Percentiles rank a stretch among this genome's conserved stretches.
phyloP scores from a whole-genome alignment of 176 grass and related monocot genomes.

The Juncus effusus region DNA sequence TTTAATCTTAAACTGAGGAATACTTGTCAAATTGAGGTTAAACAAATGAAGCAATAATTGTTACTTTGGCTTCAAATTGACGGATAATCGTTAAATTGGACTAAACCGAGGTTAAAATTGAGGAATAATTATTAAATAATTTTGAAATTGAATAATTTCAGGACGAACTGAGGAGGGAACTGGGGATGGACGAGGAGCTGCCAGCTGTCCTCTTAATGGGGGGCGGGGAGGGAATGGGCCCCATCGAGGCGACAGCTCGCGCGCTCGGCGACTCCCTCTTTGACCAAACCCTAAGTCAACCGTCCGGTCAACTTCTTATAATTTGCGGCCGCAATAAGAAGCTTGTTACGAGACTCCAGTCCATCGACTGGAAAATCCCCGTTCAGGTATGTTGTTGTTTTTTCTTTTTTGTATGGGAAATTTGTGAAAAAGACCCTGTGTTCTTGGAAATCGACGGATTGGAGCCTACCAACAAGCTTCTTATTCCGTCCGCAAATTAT shows the following conservation, averaged over 20 bases:
- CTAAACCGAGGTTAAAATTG: constrained; percentile 28
- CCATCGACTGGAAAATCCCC: constrained; percentile 43
- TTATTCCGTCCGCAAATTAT: constrained; percentile 93
- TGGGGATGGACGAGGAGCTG: constrained; percentile 88
- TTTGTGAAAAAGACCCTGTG: too few species aligned
- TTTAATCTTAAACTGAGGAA: neutral
- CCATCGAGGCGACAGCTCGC: constrained; percentile 91
- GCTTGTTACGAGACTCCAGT: constrained; percentile 57
- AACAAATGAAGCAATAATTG: too few species aligned
- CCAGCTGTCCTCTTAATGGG: constrained; percentile 91
- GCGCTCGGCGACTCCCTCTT: constrained; percentile 66
- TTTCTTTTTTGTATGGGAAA: too few species aligned
- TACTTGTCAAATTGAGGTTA: too few species aligned
- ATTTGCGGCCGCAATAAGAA: constrained; percentile 96
- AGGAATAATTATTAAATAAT: too few species aligned
- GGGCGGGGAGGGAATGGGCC: constrained; percentile 98
- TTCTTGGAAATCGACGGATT: constrained; percentile 40
- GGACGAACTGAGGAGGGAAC: constrained; percentile 79
- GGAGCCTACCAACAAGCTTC: constrained; percentile 54
- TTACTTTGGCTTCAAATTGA: too few species aligned
- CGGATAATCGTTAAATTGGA: neutral
- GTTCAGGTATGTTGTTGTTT: too few species aligned
- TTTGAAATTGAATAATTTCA: neutral
- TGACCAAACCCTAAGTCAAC: constrained; percentile 31
- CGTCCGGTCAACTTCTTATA: constrained; percentile 42